Evolutionary conservation across 2,329 filamentous ascomycete species (phyloP).

Genomic region (Capronia americana): DNA sequence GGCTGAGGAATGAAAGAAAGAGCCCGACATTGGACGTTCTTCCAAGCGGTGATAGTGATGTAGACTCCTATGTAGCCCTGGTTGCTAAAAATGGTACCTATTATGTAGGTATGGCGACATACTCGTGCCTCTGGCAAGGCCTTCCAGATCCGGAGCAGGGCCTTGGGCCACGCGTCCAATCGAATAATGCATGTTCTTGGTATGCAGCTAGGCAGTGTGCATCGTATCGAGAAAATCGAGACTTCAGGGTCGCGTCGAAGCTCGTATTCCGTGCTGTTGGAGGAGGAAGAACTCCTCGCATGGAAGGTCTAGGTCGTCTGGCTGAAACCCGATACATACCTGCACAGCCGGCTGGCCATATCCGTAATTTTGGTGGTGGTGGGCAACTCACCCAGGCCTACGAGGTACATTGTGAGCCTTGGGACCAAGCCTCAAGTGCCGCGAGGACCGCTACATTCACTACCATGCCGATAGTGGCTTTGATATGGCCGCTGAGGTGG

Average conservation of each 20-base stretch:
- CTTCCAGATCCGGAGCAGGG: not conserved
- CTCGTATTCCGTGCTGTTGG: not conserved
- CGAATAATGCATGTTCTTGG: not conserved
- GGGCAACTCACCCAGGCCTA: too few relatives aligned
- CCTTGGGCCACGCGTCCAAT: not conserved
- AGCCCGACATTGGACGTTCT: not conserved
- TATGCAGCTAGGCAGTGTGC: not conserved
- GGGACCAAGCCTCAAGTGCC: not conserved
- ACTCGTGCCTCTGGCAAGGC: not conserved
- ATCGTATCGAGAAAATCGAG: too few relatives aligned
- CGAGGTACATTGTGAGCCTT: not conserved
- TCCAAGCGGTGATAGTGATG: not conserved
- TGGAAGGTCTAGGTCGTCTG: too few relatives aligned
- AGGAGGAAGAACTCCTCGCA: too few relatives aligned
- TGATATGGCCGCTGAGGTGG: not conserved
- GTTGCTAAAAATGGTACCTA: not conserved
- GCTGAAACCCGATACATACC: too few relatives aligned
- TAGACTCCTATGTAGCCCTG: not conserved
- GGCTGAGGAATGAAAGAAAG: too few relatives aligned
- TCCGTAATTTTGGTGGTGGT: not conserved
- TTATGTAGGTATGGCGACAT: not conserved
- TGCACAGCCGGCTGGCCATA: not conserved
- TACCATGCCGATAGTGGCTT: not conserved
- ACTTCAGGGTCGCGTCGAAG: too few relatives aligned
- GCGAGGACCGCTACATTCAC: not conserved